These are phyloP conservation scores for Mariannaea elegans DNA, from an alignment of 2,329 filamentous ascomycete genomes.

Conservation along the genomic window DNA sequence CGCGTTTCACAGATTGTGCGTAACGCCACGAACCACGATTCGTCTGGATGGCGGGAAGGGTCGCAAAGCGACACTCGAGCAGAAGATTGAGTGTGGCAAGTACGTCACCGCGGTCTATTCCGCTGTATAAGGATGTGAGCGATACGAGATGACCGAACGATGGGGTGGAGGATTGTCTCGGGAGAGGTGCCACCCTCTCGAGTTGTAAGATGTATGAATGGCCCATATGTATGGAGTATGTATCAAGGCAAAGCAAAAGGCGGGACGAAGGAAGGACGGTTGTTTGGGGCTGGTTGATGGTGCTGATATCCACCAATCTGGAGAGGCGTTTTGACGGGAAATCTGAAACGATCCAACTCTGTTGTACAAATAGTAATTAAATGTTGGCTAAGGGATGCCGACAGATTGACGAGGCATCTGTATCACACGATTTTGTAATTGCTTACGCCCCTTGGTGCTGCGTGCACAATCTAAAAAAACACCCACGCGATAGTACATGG, in stretches of 20 bases:
- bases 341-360: conserved; percentile 24
- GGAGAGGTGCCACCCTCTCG: neutral
- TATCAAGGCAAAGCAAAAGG: conserved; percentile 15
- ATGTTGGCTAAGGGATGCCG: neutral
- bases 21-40: conserved; percentile 79
- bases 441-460: neutral
- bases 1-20: conserved; percentile 79
- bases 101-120: conserved; percentile 87
- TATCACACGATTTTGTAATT: neutral
- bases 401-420: neutral
- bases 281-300: conserved; percentile 3
- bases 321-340: conserved; percentile 26
- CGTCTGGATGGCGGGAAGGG: conserved; percentile 68
- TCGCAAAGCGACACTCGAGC: conserved; percentile 79
- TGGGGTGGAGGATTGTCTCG: neutral
- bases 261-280: neutral
- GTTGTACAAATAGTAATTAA: conserved; percentile 15
- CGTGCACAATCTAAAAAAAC: too few species aligned
- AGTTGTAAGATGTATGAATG: conserved; percentile 17
- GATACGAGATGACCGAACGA: neutral
- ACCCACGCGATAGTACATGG: too few species aligned
- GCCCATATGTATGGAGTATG: conserved; percentile 7
- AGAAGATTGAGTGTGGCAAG: conserved; percentile 87
- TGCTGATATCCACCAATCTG: conserved; percentile 1
- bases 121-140: conserved; percentile 49